phyloP scores from a whole-genome alignment of 176 grass and related monocot genomes.

The Hyparrhenia diplandra region DNA sequence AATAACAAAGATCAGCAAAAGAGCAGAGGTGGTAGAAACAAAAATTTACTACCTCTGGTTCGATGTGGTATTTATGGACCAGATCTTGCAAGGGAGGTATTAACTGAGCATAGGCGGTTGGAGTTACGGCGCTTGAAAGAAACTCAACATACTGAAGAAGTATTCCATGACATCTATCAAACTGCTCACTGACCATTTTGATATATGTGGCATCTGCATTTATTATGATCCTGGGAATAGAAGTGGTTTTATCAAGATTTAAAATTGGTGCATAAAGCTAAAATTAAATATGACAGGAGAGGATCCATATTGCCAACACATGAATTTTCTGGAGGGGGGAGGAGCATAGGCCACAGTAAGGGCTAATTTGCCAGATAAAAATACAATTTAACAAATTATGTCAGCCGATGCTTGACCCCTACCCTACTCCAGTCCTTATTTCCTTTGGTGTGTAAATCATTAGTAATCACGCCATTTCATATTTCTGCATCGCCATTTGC shows the following conservation, averaged over 20 bases:
- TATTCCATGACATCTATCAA: slow-evolving; percentile 96
- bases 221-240: slow-evolving; percentile 74
- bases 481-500: background rate
- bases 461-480: background rate
- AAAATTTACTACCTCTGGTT: slow-evolving; percentile 74
- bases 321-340: background rate
- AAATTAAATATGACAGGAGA: slow-evolving; percentile 29
- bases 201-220: slow-evolving; percentile 92
- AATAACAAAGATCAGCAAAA: background rate
- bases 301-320: background rate
- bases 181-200: slow-evolving; percentile 99
- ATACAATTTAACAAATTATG: background rate
- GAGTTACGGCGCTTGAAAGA: slow-evolving; percentile 78
- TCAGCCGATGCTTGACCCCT: background rate
- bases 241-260: slow-evolving; percentile 11
- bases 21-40: background rate
- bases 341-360: background rate
- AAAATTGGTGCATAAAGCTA: slow-evolving; percentile 15
- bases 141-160: slow-evolving; percentile 98
- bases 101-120: slow-evolving; percentile 67
- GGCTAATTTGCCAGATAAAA: background rate
- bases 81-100: slow-evolving; percentile 83
- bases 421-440: background rate
- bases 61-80: slow-evolving; percentile 90
- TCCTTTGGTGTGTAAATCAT: background rate